phyloP scores from a whole-genome alignment of 2,329 filamentous ascomycete genomes.

The Orbilia blumenaviensis region DNA sequence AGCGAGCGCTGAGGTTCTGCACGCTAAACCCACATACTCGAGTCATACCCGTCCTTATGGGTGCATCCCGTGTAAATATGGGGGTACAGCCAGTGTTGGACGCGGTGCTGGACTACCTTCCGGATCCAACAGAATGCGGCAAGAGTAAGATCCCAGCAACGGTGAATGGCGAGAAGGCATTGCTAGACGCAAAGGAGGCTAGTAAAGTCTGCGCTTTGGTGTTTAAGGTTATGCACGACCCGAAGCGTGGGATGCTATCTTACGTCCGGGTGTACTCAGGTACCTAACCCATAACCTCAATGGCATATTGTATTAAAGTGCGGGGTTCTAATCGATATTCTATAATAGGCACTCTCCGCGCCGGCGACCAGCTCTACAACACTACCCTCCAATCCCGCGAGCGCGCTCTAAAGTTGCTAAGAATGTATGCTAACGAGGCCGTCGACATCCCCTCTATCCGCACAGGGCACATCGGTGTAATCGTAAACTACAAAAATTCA shows the following conservation, averaged over 20 bases:
- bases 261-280: conserved; percentile 99
- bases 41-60: conserved; percentile 96
- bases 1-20: conserved; percentile 91
- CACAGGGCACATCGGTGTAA: conserved; percentile 91
- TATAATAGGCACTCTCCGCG: conserved; percentile 78
- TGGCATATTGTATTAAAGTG: conserved; percentile 78
- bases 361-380: conserved; percentile 92
- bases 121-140: conserved; percentile 88
- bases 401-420: conserved; percentile 94
- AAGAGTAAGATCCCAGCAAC: conserved; percentile 79
- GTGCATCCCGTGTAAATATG: conserved; percentile 92
- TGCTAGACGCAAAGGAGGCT: conserved; percentile 79
- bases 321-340: conserved; percentile 83
- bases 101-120: conserved; percentile 93
- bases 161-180: conserved; percentile 71
- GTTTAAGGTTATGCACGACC: conserved; percentile 97
- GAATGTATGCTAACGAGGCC: conserved; percentile 98
- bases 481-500: conserved; percentile 88
- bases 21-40: conserved; percentile 82
- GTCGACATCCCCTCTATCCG: conserved; percentile 82
- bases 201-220: conserved; percentile 87
- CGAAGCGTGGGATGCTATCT: conserved; percentile 96
- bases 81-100: conserved; percentile 96
- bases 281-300: conserved; percentile 78
- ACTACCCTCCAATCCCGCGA: conserved; percentile 94